These are phyloP conservation scores for Acanthamoeba royreba DNA, from an alignment of 208 protist species.

Conservation along the genomic window DNA sequence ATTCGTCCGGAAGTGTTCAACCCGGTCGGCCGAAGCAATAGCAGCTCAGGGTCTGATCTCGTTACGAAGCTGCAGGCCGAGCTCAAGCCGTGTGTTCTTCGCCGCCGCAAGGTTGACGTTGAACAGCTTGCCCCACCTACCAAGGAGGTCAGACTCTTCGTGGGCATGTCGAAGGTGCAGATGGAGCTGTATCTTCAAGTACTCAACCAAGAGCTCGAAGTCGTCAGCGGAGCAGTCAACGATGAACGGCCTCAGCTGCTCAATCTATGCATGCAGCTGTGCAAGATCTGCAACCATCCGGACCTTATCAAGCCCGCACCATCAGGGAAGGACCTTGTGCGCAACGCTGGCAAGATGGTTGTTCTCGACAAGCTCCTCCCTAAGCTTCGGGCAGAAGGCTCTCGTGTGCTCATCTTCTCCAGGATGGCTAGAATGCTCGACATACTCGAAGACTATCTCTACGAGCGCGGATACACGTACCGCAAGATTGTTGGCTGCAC, in stretches of 20 bases:
- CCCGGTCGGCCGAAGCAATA: too few relatives aligned
- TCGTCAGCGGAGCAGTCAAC: slow-evolving; percentile 76
- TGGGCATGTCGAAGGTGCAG: slow-evolving; percentile 92
- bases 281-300: slow-evolving; percentile 84
- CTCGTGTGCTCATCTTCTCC: slow-evolving; percentile 95
- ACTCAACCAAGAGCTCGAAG: slow-evolving; percentile 92
- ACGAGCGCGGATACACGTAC: slow-evolving; percentile 89
- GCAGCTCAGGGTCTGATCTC: too few relatives aligned
- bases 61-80: slow-evolving; percentile 84
- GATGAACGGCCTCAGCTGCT: slow-evolving; percentile 45
- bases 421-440: slow-evolving; percentile 97
- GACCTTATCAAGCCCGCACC: slow-evolving; percentile 77
- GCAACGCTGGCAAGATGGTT: slow-evolving; percentile 72
- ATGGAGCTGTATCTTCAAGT: slow-evolving; percentile 93
- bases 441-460: slow-evolving; percentile 94
- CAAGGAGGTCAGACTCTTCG: slow-evolving; percentile 95
- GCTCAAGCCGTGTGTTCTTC: slow-evolving; percentile 94
- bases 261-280: slow-evolving; percentile 83
- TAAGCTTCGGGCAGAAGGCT: slow-evolving; percentile 75
- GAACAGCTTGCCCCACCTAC: slow-evolving; percentile 94
- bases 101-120: slow-evolving; percentile 95
- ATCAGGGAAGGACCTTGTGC: slow-evolving; percentile 60
- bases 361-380: slow-evolving; percentile 79
- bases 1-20: too few relatives aligned
- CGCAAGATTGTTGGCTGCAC: slow-evolving; percentile 93